Evolutionary conservation across 2,329 filamentous ascomycete species (phyloP).

Genomic region (Ophiostoma novo-ulmi): DNA sequence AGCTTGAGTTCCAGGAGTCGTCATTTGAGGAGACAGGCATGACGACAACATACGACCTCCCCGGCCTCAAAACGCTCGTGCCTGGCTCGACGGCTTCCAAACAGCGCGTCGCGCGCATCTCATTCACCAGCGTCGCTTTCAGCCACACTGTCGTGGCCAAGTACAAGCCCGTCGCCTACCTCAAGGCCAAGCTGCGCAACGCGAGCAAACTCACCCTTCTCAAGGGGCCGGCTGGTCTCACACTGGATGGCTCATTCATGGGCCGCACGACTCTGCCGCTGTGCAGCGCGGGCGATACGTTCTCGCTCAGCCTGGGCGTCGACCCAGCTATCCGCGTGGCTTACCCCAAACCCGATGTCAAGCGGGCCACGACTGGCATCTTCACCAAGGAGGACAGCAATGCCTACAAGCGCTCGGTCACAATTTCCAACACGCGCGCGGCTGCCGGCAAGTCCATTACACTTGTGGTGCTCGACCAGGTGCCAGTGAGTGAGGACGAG

Average conservation of each 20-base stretch:
- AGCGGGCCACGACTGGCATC: constrained; percentile 46
- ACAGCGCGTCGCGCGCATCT: constrained; percentile 55
- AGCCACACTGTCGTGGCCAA: constrained; percentile 57
- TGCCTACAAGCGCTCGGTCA: constrained; percentile 46
- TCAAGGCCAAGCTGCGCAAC: constrained; percentile 55
- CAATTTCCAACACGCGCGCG: constrained; percentile 48
- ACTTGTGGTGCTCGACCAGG: constrained; percentile 54
- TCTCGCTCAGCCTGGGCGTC: constrained; percentile 53
- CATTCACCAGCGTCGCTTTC: constrained; percentile 46
- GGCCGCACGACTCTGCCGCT: constrained; percentile 52
- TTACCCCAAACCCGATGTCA: constrained; percentile 53
- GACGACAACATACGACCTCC: constrained; percentile 57
- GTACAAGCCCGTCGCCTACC: constrained; percentile 54
- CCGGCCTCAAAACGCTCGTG: constrained; percentile 51
- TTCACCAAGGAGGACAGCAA: constrained; percentile 51
- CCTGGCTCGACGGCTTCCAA: constrained; percentile 49
- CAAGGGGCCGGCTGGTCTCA: constrained; percentile 51
- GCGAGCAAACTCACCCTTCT: constrained; percentile 52
- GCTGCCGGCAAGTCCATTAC: constrained; percentile 38
- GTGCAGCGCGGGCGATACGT: constrained; percentile 50
- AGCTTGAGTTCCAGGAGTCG: constrained; percentile 47
- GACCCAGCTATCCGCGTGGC: constrained; percentile 52
- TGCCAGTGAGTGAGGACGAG: constrained; percentile 59
- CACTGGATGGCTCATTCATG: constrained; percentile 59
- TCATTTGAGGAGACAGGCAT: constrained; percentile 55